Base-by-base conservation (phyloP, 2,329 filamentous ascomycete species). In the Phyllosticta citrichinensis region DNA sequence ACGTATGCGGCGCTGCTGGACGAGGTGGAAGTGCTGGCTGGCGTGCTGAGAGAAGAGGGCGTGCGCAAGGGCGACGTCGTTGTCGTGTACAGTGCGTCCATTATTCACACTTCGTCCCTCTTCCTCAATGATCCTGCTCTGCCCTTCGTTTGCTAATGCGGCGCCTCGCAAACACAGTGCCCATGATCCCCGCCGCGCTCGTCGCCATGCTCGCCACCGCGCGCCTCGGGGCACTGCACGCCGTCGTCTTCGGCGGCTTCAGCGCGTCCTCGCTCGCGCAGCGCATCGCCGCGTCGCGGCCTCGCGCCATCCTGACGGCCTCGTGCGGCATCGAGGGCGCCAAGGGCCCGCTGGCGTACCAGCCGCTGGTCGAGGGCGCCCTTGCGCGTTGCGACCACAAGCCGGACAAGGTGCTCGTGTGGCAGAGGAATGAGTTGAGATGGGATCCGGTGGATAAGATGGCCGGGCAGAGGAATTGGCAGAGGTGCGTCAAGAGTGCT, bases 191-290 rank as follows among this genome's bases (percentile, higher is more conserved):
- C 0, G 87, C 90, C 0, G 89, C 91, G 1, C 73, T 96, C n/a
- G 85, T 95, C 64, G 92, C 88, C 10, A 91, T 94, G 65, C 83
- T 97, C 3, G 91, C 93, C 24, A 83, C 88, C 62, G 85, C 85
- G 63, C 84, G 91, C 10, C 79, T 97, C 0, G 93, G 92, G 11
- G 93, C 91, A 17, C 85, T 97, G 58, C 93, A 97, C 71, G 86
- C 89, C 3, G 90, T 96, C 4, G 93, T 97, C 3, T 97, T 97
- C 73, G 93, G 93, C 52, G 92, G 93, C 0, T 97, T 97, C 71
- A 91, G 90, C 0, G 80, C 91, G 0, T 79, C 81, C 10, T 89
- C 91, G 3, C 80, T 97, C 53, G 90, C 91, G 0, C 92, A 97
- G 75, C 83, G 92, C 25, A 96, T 97, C 65, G 91, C 96, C 57